Evolutionary conservation across 2,329 filamentous ascomycete species (phyloP).

Genomic region (Diaporthe capsici): DNA sequence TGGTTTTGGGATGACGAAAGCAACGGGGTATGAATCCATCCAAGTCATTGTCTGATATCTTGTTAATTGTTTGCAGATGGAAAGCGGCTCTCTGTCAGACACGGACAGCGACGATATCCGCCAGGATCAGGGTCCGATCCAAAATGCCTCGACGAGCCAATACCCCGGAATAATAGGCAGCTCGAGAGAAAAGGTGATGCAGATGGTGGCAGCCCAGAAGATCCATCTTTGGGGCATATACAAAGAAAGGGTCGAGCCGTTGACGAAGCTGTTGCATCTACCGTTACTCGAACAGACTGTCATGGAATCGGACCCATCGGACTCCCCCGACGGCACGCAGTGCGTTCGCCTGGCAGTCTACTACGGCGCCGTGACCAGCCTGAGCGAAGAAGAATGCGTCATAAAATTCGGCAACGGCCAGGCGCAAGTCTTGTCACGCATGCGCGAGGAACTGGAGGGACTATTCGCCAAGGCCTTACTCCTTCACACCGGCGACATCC

Average conservation of each 20-base stretch:
- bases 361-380: neutral
- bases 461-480: constrained; percentile 5
- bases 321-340: neutral
- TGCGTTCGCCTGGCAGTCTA: neutral
- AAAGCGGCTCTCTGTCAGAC: neutral
- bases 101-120: neutral
- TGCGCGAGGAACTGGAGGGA: neutral
- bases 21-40: neutral
- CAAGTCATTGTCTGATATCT: no score
- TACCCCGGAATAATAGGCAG: neutral
- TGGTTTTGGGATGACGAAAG: constrained; percentile 2
- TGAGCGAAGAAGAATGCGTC: neutral
- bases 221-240: neutral
- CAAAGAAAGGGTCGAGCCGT: constrained; percentile 1
- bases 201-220: neutral
- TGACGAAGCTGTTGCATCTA: neutral
- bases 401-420: neutral
- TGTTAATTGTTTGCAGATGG: neutral
- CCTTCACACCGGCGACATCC: constrained; percentile 15
- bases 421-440: neutral
- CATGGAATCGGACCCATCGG: neutral
- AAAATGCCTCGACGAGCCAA: neutral
- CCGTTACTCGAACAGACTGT: neutral
- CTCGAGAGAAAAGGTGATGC: neutral
- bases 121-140: neutral